These are phyloP conservation scores for Candida namnaoensis DNA, from an alignment of 805 yeast genomes.

Conservation along the genomic window DNA sequence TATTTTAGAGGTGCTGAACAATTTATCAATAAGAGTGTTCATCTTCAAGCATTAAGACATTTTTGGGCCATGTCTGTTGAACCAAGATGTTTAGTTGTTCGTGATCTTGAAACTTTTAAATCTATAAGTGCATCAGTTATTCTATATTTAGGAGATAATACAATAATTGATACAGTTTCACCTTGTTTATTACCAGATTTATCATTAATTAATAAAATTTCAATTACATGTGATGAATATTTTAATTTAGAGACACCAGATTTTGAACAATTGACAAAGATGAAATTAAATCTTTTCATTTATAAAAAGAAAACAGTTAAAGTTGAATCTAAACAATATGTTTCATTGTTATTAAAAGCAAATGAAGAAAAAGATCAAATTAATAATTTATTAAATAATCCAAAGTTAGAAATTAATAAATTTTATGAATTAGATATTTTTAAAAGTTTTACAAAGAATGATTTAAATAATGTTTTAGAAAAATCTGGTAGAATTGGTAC, in stretches of 20 bases:
- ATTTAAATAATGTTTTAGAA: conserved; percentile 7
- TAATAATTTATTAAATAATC: background rate
- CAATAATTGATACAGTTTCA: conserved; percentile 25
- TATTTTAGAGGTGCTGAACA: background rate
- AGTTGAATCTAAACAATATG: conserved; percentile 23
- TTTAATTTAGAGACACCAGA: conserved; percentile 38
- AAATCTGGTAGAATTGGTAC: conserved; percentile 9
- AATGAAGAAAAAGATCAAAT: too few relatives aligned
- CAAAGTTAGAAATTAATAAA: background rate
- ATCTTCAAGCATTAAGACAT: conserved; percentile 78
- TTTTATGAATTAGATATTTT: conserved; percentile 8
- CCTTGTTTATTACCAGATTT: conserved; percentile 69
- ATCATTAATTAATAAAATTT: conserved; percentile 36
- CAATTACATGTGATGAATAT: conserved; percentile 37
- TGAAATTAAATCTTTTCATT: conserved; percentile 29
- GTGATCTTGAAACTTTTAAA: conserved; percentile 55
- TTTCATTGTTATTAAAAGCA: conserved; percentile 14
- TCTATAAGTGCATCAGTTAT: conserved; percentile 41
- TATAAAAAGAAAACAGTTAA: conserved; percentile 28
- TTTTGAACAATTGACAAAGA: background rate
- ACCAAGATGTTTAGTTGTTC: conserved; percentile 68
- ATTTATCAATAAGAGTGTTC: conserved; percentile 37
- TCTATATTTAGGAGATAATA: conserved; percentile 27
- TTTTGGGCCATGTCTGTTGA: conserved; percentile 86
- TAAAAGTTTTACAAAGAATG: conserved; percentile 8